Conservation (phyloP, 352 stramenopile species). For the Phytophthora sansomeana region DNA sequence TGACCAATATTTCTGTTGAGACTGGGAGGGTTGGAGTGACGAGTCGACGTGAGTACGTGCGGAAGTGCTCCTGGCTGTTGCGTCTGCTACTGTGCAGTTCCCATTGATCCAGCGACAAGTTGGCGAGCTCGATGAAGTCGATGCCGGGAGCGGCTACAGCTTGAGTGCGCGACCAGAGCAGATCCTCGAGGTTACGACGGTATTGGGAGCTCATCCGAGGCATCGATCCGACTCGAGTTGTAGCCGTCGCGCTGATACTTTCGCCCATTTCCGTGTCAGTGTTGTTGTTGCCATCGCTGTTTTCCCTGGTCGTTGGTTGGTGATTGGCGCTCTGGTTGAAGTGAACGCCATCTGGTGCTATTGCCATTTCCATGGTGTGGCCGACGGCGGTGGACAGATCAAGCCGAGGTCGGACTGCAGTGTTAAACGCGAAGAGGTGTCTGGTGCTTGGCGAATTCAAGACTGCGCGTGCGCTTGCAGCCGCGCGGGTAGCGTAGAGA, state of each 20-base stretch:
- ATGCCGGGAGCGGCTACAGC: slow-evolving; percentile 24
- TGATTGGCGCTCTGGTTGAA: slow-evolving; percentile 21
- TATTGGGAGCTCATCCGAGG: neutral
- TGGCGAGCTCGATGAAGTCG: slow-evolving; percentile 20
- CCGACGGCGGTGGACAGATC: slow-evolving; percentile 12
- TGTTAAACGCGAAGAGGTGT: slow-evolving; percentile 10
- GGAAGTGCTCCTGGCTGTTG: slow-evolving; percentile 20
- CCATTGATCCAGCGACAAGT: slow-evolving; percentile 31
- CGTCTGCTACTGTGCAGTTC: neutral
- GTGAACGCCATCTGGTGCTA: slow-evolving; percentile 14
- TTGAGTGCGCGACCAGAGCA: slow-evolving; percentile 21
- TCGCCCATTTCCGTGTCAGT: slow-evolving; percentile 7
- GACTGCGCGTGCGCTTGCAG: slow-evolving; percentile 29
- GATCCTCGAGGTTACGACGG: slow-evolving; percentile 13
- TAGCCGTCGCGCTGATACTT: neutral
- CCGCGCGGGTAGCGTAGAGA: neutral
- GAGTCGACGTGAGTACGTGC: slow-evolving; percentile 19
- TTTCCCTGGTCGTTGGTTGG: slow-evolving; percentile 6
- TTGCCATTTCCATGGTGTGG: neutral
- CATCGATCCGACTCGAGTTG: neutral
- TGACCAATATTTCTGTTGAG: slow-evolving; percentile 29
- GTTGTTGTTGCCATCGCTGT: slow-evolving; percentile 3
- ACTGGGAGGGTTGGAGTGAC: slow-evolving; percentile 3
- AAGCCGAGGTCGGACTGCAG: neutral
- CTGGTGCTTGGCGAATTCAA: slow-evolving; percentile 26